Base-by-base conservation (phyloP, 2,329 filamentous ascomycete genomes). In the Xenosphaeropsis pyriputrescens region DNA sequence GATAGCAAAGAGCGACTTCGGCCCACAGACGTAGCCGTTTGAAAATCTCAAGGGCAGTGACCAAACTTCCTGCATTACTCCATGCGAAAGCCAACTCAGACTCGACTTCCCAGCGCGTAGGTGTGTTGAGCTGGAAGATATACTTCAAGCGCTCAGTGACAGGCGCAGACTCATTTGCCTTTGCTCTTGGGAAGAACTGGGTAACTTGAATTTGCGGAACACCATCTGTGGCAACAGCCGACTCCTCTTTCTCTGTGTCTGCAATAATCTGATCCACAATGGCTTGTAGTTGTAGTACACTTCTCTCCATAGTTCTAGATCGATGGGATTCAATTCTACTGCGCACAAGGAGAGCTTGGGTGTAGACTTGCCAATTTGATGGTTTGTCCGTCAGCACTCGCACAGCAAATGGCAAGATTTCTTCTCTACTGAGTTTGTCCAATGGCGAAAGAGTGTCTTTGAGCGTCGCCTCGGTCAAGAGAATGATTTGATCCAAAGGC, bases 291-390 rank as follows among this genome's bases (percentile, higher is more conserved):
- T 98, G 91, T 15, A 98, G 63, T 0, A 98, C 75, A 34, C 85
- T 85, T 42, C 91, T 70, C 60, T 98, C 91, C 29, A 93, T 70
- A 0, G 91, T 98, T 39, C 89, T 71, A 38, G 88, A 85, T 38
- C 76, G 74, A 58, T 93, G 88, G 0, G 88, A 70, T 58, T 98
- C 91, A 39, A 96, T 89, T 13, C 91, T 72, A 42, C 85, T 93
- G 33, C 91, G 73, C 2, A 96, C 83, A 0, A 98, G 67, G 7
- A 98, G 65, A 0, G 86, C 91, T 54, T 96, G 88, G 0, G 91
- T 95, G 55, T 96, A 96, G 26, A 95, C 79, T 56, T 96, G 91
- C 91, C 91, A 98, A 57, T 96, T 98, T 1, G 85, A 89, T 34
- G 82, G 82, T 47, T 89, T 88, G 43, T 91, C 86, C 7, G 82